Evolutionary conservation across 495 filamentous ascomycete genomes (phyloP).

Genomic region (Geopyxis carbonaria): DNA sequence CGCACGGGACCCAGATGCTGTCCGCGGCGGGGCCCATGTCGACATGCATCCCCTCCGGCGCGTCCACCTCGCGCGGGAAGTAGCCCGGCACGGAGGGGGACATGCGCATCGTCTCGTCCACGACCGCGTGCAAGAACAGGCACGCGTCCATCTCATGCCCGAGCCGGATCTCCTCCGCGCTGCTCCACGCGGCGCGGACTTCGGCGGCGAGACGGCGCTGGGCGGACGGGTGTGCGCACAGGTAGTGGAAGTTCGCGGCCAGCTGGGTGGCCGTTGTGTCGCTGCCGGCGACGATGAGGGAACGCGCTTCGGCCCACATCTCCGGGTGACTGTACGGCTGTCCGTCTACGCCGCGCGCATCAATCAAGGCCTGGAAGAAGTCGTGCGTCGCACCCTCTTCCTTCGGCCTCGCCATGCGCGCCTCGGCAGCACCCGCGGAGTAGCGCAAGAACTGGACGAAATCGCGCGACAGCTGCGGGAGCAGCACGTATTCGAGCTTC

Average conservation of each 20-base stretch:
- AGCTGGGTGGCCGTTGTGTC: slow-evolving; percentile 46
- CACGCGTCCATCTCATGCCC: slow-evolving; percentile 35
- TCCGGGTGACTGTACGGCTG: no score
- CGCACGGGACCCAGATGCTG: slow-evolving; percentile 36
- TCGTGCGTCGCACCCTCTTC: no score
- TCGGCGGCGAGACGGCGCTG: slow-evolving; percentile 33
- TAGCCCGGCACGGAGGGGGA: slow-evolving; percentile 42
- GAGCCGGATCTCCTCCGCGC: slow-evolving; percentile 38
- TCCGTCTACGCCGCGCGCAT: no score
- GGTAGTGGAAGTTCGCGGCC: slow-evolving; percentile 45
- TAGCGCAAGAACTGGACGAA: no score
- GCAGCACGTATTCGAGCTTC: no score
- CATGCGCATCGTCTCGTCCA: slow-evolving; percentile 49
- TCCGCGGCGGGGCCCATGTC: no score
- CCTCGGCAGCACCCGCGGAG: no score
- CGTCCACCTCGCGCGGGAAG: slow-evolving; percentile 39
- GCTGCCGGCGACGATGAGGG: slow-evolving; percentile 31
- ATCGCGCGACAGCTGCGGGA: no score
- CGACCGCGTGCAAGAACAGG: slow-evolving; percentile 40
- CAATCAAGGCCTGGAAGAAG: no score
- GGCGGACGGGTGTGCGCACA: slow-evolving; percentile 33
- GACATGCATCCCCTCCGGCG: slow-evolving; percentile 32
- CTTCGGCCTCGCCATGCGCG: no score
- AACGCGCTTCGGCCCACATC: slow-evolving; percentile 24
- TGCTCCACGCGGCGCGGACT: slow-evolving; percentile 34